phyloP scores from a whole-genome alignment of 345 rosid genomes.

The Acer saccharum region DNA sequence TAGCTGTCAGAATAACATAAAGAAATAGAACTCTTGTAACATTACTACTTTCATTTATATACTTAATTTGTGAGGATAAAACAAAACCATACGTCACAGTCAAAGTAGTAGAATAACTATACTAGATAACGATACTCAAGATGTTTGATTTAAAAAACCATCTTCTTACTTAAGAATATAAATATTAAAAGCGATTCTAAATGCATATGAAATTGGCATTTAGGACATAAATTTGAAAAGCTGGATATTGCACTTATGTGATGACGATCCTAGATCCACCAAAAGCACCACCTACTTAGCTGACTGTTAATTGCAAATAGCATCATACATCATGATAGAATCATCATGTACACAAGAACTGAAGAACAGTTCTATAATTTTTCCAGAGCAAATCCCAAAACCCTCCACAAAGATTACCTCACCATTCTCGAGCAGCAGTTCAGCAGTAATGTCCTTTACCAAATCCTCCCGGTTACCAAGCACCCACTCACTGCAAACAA shows the following conservation, averaged over 20 bases:
- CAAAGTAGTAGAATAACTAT: background rate
- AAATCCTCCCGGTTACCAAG: slow-evolving; percentile 95
- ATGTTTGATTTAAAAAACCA: background rate
- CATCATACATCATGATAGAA: slow-evolving; percentile 3
- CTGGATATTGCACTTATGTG: background rate
- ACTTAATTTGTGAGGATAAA: background rate
- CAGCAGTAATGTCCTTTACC: slow-evolving; percentile 78
- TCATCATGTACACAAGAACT: background rate
- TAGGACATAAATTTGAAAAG: background rate
- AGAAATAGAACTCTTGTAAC: background rate
- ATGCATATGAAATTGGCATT: background rate
- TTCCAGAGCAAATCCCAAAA: slow-evolving; percentile 19
- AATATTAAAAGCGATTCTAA: no score
- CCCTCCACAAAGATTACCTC: slow-evolving; percentile 59
- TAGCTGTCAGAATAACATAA: background rate
- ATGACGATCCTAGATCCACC: background rate
- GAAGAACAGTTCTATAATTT: background rate
- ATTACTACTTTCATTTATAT: background rate
- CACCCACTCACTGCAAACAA: slow-evolving; percentile 85
- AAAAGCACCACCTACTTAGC: slow-evolving; percentile 1
- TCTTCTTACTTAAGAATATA: background rate
- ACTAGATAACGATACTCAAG: background rate
- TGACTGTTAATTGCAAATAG: background rate
- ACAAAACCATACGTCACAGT: background rate
- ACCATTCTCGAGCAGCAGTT: slow-evolving; percentile 68